Evolutionary conservation across 2,329 filamentous ascomycete genomes (phyloP).

Genomic region (Pseudopyrenochaeta lycopersici): DNA sequence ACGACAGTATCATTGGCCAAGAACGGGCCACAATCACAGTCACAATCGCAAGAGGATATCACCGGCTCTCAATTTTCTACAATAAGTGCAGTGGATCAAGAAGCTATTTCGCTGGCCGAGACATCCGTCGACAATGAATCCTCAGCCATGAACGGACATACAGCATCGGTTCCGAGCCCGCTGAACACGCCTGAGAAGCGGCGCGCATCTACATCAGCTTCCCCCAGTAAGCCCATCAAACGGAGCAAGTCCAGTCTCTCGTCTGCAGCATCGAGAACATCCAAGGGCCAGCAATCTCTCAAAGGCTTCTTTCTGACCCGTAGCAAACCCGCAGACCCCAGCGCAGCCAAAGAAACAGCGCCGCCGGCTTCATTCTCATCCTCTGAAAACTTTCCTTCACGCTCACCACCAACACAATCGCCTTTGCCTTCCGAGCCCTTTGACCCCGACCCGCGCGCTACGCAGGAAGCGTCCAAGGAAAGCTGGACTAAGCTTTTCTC

Average conservation of each 20-base stretch:
- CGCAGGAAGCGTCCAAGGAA: slow-evolving; percentile 73
- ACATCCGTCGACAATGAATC: slow-evolving; percentile 8
- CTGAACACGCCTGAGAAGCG: slow-evolving; percentile 44
- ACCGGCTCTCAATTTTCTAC: background rate
- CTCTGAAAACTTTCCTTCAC: slow-evolving; percentile 4
- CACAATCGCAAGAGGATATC: slow-evolving; percentile 3
- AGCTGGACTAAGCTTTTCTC: slow-evolving; percentile 87
- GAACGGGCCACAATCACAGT: slow-evolving; percentile 3
- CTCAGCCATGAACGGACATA: slow-evolving; percentile 8
- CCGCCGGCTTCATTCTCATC: slow-evolving; percentile 5
- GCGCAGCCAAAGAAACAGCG: slow-evolving; percentile 4
- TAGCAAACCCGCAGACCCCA: slow-evolving; percentile 17
- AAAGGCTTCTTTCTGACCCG: slow-evolving; percentile 76
- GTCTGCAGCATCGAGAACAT: slow-evolving; percentile 26
- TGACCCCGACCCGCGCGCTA: slow-evolving; percentile 38
- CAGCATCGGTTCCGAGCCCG: slow-evolving; percentile 15
- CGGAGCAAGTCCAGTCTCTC: slow-evolving; percentile 57
- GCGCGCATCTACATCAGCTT: slow-evolving; percentile 25
- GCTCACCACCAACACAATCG: slow-evolving; percentile 6
- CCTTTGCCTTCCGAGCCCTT: slow-evolving; percentile 4
- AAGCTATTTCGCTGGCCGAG: slow-evolving; percentile 1
- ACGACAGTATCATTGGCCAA: slow-evolving; percentile 6
- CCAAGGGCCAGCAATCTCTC: slow-evolving; percentile 69
- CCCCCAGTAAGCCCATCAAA: slow-evolving; percentile 52
- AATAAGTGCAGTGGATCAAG: slow-evolving; percentile 18